These are phyloP conservation scores for Claviceps sp. DNA, from an alignment of 2,329 filamentous ascomycete genomes.

Conservation along the genomic window DNA sequence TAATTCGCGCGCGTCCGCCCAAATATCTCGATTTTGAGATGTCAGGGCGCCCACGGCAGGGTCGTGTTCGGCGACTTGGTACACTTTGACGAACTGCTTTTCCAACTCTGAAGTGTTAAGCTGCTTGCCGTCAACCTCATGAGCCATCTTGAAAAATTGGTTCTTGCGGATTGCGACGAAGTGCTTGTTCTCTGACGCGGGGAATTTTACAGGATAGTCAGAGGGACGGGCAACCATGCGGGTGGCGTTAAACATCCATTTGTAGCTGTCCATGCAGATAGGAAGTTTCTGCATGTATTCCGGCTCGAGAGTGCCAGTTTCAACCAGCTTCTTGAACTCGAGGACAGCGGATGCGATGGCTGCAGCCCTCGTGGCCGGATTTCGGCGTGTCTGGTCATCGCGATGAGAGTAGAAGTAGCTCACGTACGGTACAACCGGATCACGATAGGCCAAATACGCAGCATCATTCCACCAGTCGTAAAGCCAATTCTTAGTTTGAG, in stretches of 20 bases:
- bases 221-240: constrained; percentile 71
- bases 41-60: constrained; percentile 76
- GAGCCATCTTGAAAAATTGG: constrained; percentile 85
- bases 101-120: constrained; percentile 85
- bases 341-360: constrained; percentile 75
- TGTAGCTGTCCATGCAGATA: constrained; percentile 95
- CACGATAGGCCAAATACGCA: constrained; percentile 85
- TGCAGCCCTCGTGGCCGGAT: constrained; percentile 85
- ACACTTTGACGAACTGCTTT: constrained; percentile 74
- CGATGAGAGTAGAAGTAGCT: constrained; percentile 99
- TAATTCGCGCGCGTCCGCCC: constrained; percentile 69
- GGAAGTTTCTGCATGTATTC: constrained; percentile 98
- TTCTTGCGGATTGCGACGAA: constrained; percentile 89
- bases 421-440: constrained; percentile 93
- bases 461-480: constrained; percentile 97
- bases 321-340: constrained; percentile 91
- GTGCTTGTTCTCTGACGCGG: constrained; percentile 64
- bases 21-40: constrained; percentile 84
- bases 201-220: constrained; percentile 75
- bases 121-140: constrained; percentile 70
- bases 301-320: constrained; percentile 69
- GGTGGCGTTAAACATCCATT: constrained; percentile 97
- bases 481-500: constrained; percentile 83
- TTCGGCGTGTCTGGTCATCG: constrained; percentile 75
- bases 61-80: constrained; percentile 57